phyloP scores from a whole-genome alignment of 2,329 filamentous ascomycete genomes.

The Colletotrichum zoysiae region DNA sequence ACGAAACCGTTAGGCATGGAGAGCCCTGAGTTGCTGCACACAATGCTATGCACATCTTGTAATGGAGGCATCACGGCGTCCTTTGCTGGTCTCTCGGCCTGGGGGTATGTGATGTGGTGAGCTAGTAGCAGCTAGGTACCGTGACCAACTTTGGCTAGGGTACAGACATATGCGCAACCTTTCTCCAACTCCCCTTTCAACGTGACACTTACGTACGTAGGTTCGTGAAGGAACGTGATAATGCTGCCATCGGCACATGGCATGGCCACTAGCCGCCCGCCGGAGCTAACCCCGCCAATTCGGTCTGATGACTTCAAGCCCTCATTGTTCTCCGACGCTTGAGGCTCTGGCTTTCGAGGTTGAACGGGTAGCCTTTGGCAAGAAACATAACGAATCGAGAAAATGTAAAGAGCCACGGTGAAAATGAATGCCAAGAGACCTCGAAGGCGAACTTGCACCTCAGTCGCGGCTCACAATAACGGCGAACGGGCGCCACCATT shows the following conservation, averaged over 20 bases:
- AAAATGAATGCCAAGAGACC: not conserved
- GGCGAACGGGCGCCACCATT: not conserved
- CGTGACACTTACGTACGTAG: not conserved
- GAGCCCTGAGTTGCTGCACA: conserved; percentile 4
- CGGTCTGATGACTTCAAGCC: not conserved
- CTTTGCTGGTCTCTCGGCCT: not conserved
- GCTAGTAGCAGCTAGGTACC: not conserved
- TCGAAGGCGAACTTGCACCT: not conserved
- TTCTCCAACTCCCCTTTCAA: not conserved
- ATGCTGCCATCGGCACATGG: not conserved
- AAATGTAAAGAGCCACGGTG: not conserved
- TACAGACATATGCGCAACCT: not conserved
- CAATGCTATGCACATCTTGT: conserved; percentile 2
- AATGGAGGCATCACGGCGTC: not conserved
- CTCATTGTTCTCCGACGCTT: not conserved
- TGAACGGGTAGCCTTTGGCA: not conserved
- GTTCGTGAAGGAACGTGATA: not conserved
- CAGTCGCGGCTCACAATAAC: not conserved
- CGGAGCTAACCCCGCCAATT: conserved; percentile 1
- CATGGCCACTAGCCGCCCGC: conserved; percentile 1
- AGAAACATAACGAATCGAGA: not conserved
- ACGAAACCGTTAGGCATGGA: conserved; percentile 5
- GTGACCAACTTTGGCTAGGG: not conserved
- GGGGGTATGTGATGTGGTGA: not conserved
- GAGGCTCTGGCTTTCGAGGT: not conserved